A percentile compares a stretch with the other conserved stretches of the same genome.
Conservation (phyloP, 2,329 filamentous ascomycete species). For the Beauveria varroae region DNA sequence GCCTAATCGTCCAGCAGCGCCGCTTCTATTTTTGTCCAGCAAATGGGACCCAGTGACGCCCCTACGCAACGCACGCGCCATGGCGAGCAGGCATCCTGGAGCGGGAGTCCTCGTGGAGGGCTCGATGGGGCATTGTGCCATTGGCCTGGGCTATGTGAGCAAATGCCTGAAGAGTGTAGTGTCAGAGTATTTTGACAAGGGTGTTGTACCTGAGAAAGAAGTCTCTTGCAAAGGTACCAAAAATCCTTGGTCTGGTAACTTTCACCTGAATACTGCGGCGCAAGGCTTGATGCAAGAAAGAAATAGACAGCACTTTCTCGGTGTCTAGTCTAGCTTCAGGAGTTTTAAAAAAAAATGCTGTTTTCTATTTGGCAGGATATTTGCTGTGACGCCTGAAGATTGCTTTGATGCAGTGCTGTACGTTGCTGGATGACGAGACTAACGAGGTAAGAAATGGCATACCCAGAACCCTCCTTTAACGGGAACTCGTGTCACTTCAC, state of each 20-base stretch:
- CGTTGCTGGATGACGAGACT: too few relatives aligned
- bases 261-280: too few relatives aligned
- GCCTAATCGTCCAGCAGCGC: slow-evolving; percentile 29
- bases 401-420: too few relatives aligned
- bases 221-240: slow-evolving; percentile 15
- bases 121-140: slow-evolving; percentile 16
- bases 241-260: slow-evolving; percentile 6
- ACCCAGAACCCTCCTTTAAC: too few relatives aligned
- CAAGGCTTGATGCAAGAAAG: neutral
- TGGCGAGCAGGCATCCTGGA: slow-evolving; percentile 17
- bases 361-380: too few relatives aligned
- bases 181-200: slow-evolving; percentile 16
- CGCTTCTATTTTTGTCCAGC: slow-evolving; percentile 36
- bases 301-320: neutral
- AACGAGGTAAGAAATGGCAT: too few relatives aligned
- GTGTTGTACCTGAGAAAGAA: slow-evolving; percentile 15
- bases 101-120: slow-evolving; percentile 18
- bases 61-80: slow-evolving; percentile 26
- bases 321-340: neutral
- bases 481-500: too few relatives aligned
- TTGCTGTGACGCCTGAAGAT: too few relatives aligned
- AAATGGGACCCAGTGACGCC: slow-evolving; percentile 41
- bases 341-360: too few relatives aligned
- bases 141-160: slow-evolving; percentile 3
- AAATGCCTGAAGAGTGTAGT: slow-evolving; percentile 14